phyloP scores from a whole-genome alignment of 2,329 filamentous ascomycete species.

The Stachybotrys chartarum region DNA sequence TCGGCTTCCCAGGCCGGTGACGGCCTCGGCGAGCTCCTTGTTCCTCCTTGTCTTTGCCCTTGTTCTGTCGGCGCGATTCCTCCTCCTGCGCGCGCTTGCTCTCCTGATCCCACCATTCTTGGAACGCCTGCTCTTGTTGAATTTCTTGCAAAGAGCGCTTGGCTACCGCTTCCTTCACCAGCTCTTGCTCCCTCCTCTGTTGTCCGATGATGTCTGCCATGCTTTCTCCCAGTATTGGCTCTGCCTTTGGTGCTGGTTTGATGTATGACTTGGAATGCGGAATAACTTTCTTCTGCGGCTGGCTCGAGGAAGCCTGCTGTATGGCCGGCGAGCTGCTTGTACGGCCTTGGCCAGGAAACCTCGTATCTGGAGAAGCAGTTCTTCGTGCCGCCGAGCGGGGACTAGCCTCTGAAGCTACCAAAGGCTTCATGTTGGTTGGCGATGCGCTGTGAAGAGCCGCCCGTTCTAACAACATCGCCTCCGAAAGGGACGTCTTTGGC shows the following conservation, averaged over 20 bases:
- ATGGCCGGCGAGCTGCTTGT: slow-evolving; percentile 23
- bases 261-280: slow-evolving; percentile 58
- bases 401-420: slow-evolving; percentile 34
- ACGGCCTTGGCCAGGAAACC: slow-evolving; percentile 51
- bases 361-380: slow-evolving; percentile 54
- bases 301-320: slow-evolving; percentile 17
- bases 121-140: slow-evolving; percentile 93
- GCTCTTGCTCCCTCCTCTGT: slow-evolving; percentile 77
- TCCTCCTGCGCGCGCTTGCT: slow-evolving; percentile 63
- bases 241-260: slow-evolving; percentile 49
- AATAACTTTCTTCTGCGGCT: slow-evolving; percentile 31
- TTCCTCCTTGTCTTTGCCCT: slow-evolving; percentile 30
- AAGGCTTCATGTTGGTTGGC: slow-evolving; percentile 28
- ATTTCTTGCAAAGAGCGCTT: slow-evolving; percentile 91
- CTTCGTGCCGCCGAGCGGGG: slow-evolving; percentile 33
- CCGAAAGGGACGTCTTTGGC: slow-evolving; percentile 43
- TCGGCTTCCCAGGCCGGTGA: slow-evolving; percentile 20
- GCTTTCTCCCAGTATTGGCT: slow-evolving; percentile 60
- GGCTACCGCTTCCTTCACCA: slow-evolving; percentile 73
- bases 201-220: slow-evolving; percentile 85
- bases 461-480: slow-evolving; percentile 31
- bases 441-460: slow-evolving; percentile 17
- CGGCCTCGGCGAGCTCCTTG: slow-evolving; percentile 20
- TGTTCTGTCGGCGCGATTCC: slow-evolving; percentile 35
- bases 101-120: slow-evolving; percentile 93